These are phyloP conservation scores for Ramichloridium luteum DNA, from an alignment of 2,329 filamentous ascomycete species.

Conservation along the genomic window DNA sequence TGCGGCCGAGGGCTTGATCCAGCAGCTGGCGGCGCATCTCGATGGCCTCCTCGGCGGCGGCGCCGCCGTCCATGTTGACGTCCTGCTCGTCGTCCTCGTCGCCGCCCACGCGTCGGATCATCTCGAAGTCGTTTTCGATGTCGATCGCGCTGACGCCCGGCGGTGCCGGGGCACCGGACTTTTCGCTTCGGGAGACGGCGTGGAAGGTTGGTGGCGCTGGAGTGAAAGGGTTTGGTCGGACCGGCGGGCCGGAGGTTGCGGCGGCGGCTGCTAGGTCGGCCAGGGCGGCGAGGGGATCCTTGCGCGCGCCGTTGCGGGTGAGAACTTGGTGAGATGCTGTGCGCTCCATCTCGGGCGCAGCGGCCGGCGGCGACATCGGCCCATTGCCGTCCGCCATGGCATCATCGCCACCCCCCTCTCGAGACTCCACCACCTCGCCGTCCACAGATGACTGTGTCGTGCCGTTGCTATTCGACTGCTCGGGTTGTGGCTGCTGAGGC, in stretches of 20 bases:
- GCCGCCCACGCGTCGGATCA: constrained; percentile 30
- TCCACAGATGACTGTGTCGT: constrained; percentile 21
- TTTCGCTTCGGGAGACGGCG: constrained; percentile 35
- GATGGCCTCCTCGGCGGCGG: constrained; percentile 12
- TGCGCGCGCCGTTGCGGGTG: constrained; percentile 36
- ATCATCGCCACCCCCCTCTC: constrained; percentile 17
- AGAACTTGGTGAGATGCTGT: constrained; percentile 46
- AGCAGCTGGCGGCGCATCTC: constrained; percentile 21
- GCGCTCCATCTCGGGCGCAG: constrained; percentile 44
- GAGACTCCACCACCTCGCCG: constrained; percentile 19
- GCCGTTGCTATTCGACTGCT: constrained; percentile 15
- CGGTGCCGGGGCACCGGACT: constrained; percentile 34
- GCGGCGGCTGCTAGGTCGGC: constrained; percentile 38
- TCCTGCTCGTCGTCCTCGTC: constrained; percentile 11
- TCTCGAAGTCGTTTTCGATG: constrained; percentile 36
- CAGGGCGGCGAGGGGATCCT: constrained; percentile 39
- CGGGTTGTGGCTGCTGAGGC: constrained; percentile 21
- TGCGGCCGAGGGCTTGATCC: constrained; percentile 23
- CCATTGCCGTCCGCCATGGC: constrained; percentile 14
- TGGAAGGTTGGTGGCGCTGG: constrained; percentile 35
- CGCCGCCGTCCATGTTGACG: constrained; percentile 10
- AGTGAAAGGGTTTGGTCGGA: constrained; percentile 29
- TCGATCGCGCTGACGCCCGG: constrained; percentile 32
- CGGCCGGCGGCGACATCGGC: constrained; percentile 17
- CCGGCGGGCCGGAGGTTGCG: constrained; percentile 20